Percentiles rank a stretch among this genome's conserved stretches.
phyloP scores from a whole-genome alignment of 371 early-diverging fungal species.

The Mucor sp. region DNA sequence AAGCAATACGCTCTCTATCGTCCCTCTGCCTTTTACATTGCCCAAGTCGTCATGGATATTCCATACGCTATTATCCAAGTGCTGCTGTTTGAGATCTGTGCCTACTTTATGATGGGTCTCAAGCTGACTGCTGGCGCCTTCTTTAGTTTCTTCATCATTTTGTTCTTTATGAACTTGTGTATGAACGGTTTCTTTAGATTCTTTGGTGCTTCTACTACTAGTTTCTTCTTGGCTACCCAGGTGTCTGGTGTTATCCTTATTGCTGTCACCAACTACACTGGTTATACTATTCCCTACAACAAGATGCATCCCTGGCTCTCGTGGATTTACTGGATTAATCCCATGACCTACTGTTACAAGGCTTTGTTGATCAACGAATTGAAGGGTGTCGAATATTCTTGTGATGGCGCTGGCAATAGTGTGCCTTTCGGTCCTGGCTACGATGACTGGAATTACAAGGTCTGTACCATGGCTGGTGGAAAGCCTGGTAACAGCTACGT shows the following conservation, averaged over 20 bases:
- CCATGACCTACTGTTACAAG: constrained; percentile 66
- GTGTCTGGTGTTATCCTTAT: constrained; percentile 57
- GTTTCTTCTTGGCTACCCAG: constrained; percentile 59
- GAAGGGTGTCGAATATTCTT: constrained; percentile 37
- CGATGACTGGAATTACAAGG: constrained; percentile 50
- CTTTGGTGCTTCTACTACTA: constrained; percentile 57
- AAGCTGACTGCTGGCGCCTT: constrained; percentile 54
- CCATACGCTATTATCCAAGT: constrained; percentile 49
- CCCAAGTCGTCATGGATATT: constrained; percentile 56
- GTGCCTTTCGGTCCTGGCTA: constrained; percentile 49
- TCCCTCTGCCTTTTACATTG: constrained; percentile 64
- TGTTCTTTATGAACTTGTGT: constrained; percentile 49
- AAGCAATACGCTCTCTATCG: constrained; percentile 68
- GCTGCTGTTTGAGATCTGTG: constrained; percentile 35
- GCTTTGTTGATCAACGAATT: constrained; percentile 70
- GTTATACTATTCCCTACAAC: constrained; percentile 63
- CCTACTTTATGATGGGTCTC: constrained; percentile 65
- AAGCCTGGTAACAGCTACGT: constrained; percentile 47
- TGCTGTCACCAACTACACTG: constrained; percentile 59
- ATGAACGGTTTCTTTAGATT: constrained; percentile 68
- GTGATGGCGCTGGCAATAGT: constrained; percentile 45
- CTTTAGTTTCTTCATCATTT: constrained; percentile 54
- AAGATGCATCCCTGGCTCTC: constrained; percentile 72
- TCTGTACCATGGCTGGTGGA: constrained; percentile 56
- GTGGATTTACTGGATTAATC: constrained; percentile 73